A percentile compares a stretch with the other conserved stretches of the same genome.
Evolutionary conservation across 257 asterid species (phyloP).

Genomic region (Verbascum thapsus): DNA sequence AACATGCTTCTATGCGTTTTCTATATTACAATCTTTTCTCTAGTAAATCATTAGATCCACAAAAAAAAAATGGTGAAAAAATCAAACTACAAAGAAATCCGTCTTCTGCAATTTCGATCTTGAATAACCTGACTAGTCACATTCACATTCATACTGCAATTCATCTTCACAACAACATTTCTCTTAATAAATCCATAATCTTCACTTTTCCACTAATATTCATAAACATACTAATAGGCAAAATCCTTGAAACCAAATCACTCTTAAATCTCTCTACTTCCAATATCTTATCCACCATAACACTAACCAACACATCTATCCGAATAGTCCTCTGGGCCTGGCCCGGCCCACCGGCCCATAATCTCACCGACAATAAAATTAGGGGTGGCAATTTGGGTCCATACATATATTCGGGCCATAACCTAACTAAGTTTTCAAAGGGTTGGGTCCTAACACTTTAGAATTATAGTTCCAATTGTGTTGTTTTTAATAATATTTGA

Average conservation of each 20-base stretch:
- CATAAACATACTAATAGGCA: constrained; percentile 33
- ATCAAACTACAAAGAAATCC: constrained; percentile 23
- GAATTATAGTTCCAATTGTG: too few species aligned
- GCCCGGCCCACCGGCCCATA: constrained; percentile 34
- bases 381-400: too few species aligned
- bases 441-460: too few species aligned
- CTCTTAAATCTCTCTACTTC: constrained; percentile 20
- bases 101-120: constrained; percentile 36
- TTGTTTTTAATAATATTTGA: too few species aligned
- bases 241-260: constrained; percentile 32
- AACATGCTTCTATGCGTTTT: too few species aligned
- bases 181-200: constrained; percentile 39
- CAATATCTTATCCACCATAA: constrained; percentile 39
- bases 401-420: too few species aligned
- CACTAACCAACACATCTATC: constrained; percentile 30
- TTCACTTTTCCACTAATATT: constrained; percentile 48
- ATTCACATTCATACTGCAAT: constrained; percentile 50
- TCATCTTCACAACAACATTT: constrained; percentile 34
- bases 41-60: too few species aligned
- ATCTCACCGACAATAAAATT: constrained; percentile 42
- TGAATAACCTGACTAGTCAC: constrained; percentile 27
- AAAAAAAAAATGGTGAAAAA: background rate
- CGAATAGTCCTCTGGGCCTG: constrained; percentile 34
- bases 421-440: too few species aligned
- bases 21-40: too few species aligned